Evolutionary conservation across 2,329 filamentous ascomycete species (phyloP).

Genomic region (Diaporthe helianthi): DNA sequence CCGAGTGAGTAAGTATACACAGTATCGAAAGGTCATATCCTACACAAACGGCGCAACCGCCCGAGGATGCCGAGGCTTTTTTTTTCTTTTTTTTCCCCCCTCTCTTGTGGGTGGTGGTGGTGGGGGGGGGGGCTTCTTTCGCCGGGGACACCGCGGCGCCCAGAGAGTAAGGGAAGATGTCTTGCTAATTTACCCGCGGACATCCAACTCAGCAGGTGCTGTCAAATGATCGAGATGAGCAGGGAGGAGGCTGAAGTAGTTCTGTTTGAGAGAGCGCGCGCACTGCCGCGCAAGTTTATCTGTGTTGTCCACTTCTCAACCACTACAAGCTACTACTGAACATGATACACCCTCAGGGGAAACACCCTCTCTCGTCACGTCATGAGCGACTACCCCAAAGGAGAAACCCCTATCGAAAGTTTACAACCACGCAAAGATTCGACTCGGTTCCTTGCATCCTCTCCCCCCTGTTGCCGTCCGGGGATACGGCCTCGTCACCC

Average conservation of each 20-base stretch:
- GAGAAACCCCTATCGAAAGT: background rate
- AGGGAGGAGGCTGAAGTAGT: slow-evolving; percentile 8
- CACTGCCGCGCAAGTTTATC: background rate
- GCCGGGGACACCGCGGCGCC: background rate
- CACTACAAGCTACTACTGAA: background rate
- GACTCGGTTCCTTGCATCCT: background rate
- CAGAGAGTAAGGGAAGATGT: slow-evolving; percentile 9
- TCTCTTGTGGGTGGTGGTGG: too few species aligned
- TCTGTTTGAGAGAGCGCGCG: background rate
- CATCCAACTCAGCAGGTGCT: background rate
- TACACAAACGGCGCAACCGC: background rate
- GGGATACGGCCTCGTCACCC: slow-evolving; percentile 33
- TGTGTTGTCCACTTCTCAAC: background rate
- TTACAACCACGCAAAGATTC: background rate
- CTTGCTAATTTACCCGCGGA: slow-evolving; percentile 13
- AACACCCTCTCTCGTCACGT: slow-evolving; percentile 12
- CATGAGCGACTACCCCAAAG: background rate
- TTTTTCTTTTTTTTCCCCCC: too few species aligned
- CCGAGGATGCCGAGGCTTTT: slow-evolving; percentile 7
- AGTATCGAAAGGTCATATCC: background rate
- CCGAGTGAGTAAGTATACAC: background rate
- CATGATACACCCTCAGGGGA: background rate
- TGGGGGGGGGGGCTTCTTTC: too few species aligned
- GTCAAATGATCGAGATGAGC: slow-evolving; percentile 10
- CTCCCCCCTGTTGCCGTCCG: background rate